Conservation (phyloP, 2,329 filamentous ascomycete genomes). For the Gnomoniopsis smithogilvyi region DNA sequence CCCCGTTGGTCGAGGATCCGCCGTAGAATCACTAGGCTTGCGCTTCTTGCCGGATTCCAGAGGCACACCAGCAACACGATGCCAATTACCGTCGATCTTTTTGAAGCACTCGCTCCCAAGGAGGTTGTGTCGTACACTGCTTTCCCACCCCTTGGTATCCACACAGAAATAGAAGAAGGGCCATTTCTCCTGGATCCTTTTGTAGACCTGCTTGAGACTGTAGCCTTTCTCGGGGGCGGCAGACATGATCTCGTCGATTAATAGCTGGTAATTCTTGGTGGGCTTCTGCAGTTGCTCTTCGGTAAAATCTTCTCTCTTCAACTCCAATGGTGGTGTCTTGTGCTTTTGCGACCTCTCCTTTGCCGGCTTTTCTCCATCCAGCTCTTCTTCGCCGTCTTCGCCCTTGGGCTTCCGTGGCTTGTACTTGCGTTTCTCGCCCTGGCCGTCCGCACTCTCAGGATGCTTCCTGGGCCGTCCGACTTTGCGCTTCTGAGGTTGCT, state of each 20-base stretch:
- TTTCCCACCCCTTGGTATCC: conserved; percentile 64
- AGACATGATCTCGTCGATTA: conserved; percentile 58
- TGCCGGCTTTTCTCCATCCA: conserved; percentile 50
- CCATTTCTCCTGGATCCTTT: conserved; percentile 55
- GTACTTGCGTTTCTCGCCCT: conserved; percentile 63
- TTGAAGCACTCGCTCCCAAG: conserved; percentile 60
- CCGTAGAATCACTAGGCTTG: conserved; percentile 43
- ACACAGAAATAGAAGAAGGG: conserved; percentile 59
- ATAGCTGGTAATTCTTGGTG: conserved; percentile 59
- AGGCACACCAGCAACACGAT: conserved; percentile 54
- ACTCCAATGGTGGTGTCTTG: conserved; percentile 58
- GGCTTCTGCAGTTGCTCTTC: conserved; percentile 58
- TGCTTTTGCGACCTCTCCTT: conserved; percentile 61
- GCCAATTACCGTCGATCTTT: conserved; percentile 58
- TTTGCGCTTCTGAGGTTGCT: conserved; percentile 58
- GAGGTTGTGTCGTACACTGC: conserved; percentile 61
- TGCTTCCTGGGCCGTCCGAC: conserved; percentile 65
- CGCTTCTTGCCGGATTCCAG: conserved; percentile 61
- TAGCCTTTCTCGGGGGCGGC: conserved; percentile 52
- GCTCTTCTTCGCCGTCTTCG: conserved; percentile 51
- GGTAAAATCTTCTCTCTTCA: conserved; percentile 53
- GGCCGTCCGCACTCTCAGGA: conserved; percentile 53
- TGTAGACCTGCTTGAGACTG: conserved; percentile 61
- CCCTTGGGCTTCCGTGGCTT: conserved; percentile 51
- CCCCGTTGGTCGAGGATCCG: conserved; percentile 23